phyloP scores from a whole-genome alignment of 306 rosid species.

The Cucumis cinereus region DNA sequence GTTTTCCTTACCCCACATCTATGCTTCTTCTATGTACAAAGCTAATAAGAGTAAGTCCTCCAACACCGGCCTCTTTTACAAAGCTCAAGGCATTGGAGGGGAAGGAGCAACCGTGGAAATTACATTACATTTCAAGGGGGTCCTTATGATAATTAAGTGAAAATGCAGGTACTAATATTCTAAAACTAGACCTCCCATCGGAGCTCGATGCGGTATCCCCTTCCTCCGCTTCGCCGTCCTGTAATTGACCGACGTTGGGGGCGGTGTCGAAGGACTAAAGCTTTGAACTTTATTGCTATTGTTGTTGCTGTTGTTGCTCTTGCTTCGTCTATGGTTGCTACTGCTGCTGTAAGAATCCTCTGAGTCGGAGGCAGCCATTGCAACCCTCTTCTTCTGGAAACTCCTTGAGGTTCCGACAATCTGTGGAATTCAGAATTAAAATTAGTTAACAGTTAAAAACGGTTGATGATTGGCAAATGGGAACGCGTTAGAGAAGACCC shows the following conservation, averaged over 20 bases:
- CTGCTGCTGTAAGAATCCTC: conserved; percentile 69
- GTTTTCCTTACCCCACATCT: conserved; percentile 9
- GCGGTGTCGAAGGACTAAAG: conserved; percentile 88
- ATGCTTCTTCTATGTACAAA: conserved; percentile 50
- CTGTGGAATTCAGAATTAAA: conserved; percentile 9
- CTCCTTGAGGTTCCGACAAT: conserved; percentile 62
- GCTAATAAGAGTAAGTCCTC: conserved; percentile 1
- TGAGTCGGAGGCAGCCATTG: conserved; percentile 52
- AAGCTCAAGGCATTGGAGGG: conserved; percentile 27
- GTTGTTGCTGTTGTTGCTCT: conserved; percentile 16
- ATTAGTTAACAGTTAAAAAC: not conserved
- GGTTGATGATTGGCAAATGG: not conserved
- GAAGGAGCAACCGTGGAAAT: not conserved
- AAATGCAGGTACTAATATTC: conserved; percentile 35
- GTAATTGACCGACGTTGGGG: conserved; percentile 67
- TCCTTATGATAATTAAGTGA: conserved; percentile 22
- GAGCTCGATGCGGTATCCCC: conserved; percentile 97
- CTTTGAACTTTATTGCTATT: conserved; percentile 30
- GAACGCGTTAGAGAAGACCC: not conserved
- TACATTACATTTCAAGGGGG: conserved; percentile 22
- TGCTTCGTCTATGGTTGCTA: conserved; percentile 44
- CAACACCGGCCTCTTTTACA: conserved; percentile 37
- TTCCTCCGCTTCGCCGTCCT: conserved; percentile 83
- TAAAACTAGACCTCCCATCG: conserved; percentile 75
- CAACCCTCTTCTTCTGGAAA: conserved; percentile 34